Percentiles rank a stretch among this genome's conserved stretches.
These are phyloP conservation scores for Sporothrix brunneoviolacea DNA, from an alignment of 2,329 filamentous ascomycete species.

Conservation along the genomic window DNA sequence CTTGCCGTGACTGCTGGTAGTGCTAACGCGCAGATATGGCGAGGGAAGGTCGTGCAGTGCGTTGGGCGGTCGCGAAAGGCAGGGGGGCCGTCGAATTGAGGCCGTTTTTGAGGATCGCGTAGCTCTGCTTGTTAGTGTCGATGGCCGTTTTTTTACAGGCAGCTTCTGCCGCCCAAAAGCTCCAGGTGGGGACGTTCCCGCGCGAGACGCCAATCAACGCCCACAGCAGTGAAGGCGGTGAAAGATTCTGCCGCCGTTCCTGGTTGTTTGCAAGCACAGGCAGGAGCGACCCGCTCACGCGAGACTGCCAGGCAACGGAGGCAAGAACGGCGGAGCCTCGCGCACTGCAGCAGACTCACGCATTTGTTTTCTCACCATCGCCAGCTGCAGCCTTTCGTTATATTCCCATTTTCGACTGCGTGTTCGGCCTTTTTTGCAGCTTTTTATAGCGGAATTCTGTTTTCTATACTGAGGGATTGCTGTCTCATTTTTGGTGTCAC, in stretches of 20 bases:
- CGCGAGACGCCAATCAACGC: conserved; percentile 10
- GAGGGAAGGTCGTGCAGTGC: not conserved
- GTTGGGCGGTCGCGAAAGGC: conserved; percentile 6
- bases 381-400: not conserved
- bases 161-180: conserved; percentile 14
- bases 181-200: conserved; percentile 10
- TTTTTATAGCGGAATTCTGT: too few relatives aligned
- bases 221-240: conserved; percentile 11
- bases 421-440: too few relatives aligned
- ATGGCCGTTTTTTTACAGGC: conserved; percentile 12
- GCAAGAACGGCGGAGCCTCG: not conserved
- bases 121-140: conserved; percentile 12
- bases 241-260: conserved; percentile 13
- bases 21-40: too few relatives aligned
- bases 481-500: too few relatives aligned
- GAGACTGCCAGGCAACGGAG: conserved; percentile 10
- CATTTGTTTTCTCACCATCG: not conserved
- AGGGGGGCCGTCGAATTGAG: not conserved
- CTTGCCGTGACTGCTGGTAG: not conserved
- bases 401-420: conserved; percentile 2
- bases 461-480: too few relatives aligned
- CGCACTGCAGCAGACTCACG: not conserved
- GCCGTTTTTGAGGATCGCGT: conserved; percentile 14
- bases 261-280: conserved; percentile 9
- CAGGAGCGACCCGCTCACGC: conserved; percentile 9